These are phyloP conservation scores for Rubia yunnanensis DNA, from an alignment of 257 asterid genomes.

Conservation along the genomic window DNA sequence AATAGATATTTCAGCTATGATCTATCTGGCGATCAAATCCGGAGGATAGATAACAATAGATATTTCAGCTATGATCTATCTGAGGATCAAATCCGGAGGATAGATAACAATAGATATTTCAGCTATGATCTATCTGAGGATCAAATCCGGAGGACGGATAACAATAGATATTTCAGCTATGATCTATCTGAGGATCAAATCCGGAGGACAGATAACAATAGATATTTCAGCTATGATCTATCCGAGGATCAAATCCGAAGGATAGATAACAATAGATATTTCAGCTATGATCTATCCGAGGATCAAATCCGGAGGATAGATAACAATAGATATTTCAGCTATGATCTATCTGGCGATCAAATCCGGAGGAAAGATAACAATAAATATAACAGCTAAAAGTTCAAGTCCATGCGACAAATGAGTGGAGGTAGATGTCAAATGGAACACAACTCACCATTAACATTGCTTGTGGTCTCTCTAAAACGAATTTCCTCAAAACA, in stretches of 20 bases:
- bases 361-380: not conserved
- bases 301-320: slow-evolving; percentile 1
- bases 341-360: slow-evolving; percentile 6
- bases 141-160: slow-evolving; percentile 1
- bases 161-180: no score
- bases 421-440: not conserved
- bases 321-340: no score
- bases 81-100: slow-evolving; percentile 5
- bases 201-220: not conserved
- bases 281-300: slow-evolving; percentile 2
- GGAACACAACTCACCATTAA: slow-evolving; percentile 10
- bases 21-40: no score
- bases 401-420: no score
- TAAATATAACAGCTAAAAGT: not conserved
- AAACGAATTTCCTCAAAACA: slow-evolving; percentile 3
- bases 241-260: slow-evolving; percentile 5
- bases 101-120: not conserved
- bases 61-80: not conserved
- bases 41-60: not conserved
- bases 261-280: not conserved
- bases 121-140: slow-evolving; percentile 1
- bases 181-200: slow-evolving; percentile 7
- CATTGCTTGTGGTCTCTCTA: slow-evolving; percentile 1
- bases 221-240: no score
- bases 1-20: not conserved